A percentile compares a stretch with the other conserved stretches of the same genome.
Evolutionary conservation across 192 early-diverging fungal species (phyloP).

Genomic region (Entomortierella lignicola): DNA sequence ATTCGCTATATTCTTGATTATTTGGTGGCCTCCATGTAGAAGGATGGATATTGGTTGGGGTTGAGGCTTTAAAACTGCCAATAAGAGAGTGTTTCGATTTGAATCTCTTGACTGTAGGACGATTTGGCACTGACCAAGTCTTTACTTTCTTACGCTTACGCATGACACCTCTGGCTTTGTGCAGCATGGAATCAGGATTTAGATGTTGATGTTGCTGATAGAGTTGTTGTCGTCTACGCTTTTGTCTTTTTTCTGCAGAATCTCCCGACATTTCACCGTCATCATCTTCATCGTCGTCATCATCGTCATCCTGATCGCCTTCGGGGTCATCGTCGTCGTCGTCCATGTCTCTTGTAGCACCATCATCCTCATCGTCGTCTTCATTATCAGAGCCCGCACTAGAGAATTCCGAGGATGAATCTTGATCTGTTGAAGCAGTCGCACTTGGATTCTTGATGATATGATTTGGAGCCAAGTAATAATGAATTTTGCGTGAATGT

Average conservation of each 20-base stretch:
- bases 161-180: slow-evolving; percentile 41
- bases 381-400: slow-evolving; percentile 43
- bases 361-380: slow-evolving; percentile 44
- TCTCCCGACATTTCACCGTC: slow-evolving; percentile 49
- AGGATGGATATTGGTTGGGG: slow-evolving; percentile 44
- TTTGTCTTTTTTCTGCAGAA: slow-evolving; percentile 37
- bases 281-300: slow-evolving; percentile 47
- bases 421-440: slow-evolving; percentile 22
- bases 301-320: slow-evolving; percentile 11
- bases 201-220: slow-evolving; percentile 48
- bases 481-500: slow-evolving; percentile 79
- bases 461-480: slow-evolving; percentile 70
- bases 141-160: slow-evolving; percentile 51
- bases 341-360: slow-evolving; percentile 6
- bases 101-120: slow-evolving; percentile 53
- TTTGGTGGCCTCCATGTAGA: slow-evolving; percentile 46
- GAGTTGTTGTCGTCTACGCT: slow-evolving; percentile 41
- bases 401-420: slow-evolving; percentile 49
- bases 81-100: slow-evolving; percentile 48
- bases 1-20: slow-evolving; percentile 48
- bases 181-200: slow-evolving; percentile 36
- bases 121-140: slow-evolving; percentile 27
- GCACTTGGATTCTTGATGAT: slow-evolving; percentile 51
- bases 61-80: slow-evolving; percentile 46
- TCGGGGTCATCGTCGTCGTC: slow-evolving; percentile 22